Percentiles rank a stretch among this genome's conserved stretches.
Conservation (phyloP, 2,329 filamentous ascomycete species). For the Exutisphaerella laricina region DNA sequence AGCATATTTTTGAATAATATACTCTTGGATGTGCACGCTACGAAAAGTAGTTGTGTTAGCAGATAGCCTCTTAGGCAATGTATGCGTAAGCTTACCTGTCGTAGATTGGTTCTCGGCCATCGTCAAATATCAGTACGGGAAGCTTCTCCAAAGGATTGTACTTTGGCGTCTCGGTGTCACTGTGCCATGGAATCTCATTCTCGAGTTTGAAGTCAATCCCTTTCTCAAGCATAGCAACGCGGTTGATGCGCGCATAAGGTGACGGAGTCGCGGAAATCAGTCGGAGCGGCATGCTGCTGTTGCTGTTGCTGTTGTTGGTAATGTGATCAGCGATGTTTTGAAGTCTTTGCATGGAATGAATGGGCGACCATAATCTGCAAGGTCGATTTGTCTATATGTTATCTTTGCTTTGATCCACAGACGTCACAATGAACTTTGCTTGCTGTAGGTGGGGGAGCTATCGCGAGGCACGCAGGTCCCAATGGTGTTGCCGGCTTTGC, state of each 20-base stretch:
- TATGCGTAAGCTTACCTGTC: too few relatives aligned
- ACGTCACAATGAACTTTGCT: not conserved
- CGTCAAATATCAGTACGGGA: slow-evolving; percentile 17
- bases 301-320: too few relatives aligned
- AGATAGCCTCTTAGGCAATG: too few relatives aligned
- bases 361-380: not conserved
- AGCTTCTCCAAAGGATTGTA: slow-evolving; percentile 23
- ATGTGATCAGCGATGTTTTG: not conserved
- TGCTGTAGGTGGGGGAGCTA: not conserved
- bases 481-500: too few relatives aligned
- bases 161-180: slow-evolving; percentile 14
- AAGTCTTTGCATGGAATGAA: not conserved
- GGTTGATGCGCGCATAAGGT: slow-evolving; percentile 20
- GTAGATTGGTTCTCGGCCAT: slow-evolving; percentile 18
- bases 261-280: slow-evolving; percentile 20
- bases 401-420: not conserved
- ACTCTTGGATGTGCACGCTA: slow-evolving; percentile 20
- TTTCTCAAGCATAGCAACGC: slow-evolving; percentile 20
- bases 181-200: slow-evolving; percentile 18
- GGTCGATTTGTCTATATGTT: not conserved
- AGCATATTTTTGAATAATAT: slow-evolving; percentile 18
- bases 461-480: too few relatives aligned
- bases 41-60: too few relatives aligned
- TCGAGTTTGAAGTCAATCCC: slow-evolving; percentile 16
- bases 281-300: not conserved